These are phyloP conservation scores for Amorphotheca resinae DNA, from an alignment of 495 filamentous ascomycete genomes.

Conservation along the genomic window DNA sequence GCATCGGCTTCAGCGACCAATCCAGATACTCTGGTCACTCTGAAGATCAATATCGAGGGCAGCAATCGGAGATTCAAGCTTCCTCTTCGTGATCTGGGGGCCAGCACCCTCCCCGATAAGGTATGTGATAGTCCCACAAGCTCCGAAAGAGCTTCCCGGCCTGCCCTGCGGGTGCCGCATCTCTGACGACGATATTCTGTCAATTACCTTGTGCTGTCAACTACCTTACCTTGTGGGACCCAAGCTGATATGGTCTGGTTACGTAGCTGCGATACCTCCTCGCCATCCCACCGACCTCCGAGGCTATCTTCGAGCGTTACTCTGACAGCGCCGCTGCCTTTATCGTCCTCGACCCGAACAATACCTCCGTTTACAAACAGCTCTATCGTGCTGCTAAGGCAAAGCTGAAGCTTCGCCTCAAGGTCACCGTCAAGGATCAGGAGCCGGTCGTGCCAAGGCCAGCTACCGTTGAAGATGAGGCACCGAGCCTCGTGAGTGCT, in stretches of 20 bases:
- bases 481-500: constrained; percentile 16
- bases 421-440: constrained; percentile 40
- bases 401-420: constrained; percentile 92
- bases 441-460: constrained; percentile 26
- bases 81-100: constrained; percentile 70
- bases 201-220: background rate
- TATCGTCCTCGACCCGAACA: constrained; percentile 64
- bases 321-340: constrained; percentile 84
- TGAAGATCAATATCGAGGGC: constrained; percentile 72
- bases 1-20: constrained; percentile 19
- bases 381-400: constrained; percentile 94
- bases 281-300: constrained; percentile 49
- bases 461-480: constrained; percentile 31
- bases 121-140: constrained; percentile 40
- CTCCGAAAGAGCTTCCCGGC: constrained; percentile 12
- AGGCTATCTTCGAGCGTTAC: constrained; percentile 80
- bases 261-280: constrained; percentile 66
- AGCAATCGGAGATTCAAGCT: constrained; percentile 76
- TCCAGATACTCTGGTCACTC: constrained; percentile 65
- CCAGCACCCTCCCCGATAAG: constrained; percentile 67
- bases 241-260: constrained; percentile 4
- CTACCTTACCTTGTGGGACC: background rate
- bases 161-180: background rate
- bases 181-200: background rate
- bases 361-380: constrained; percentile 84